Conservation (phyloP, 192 early-diverging fungal species). For the Rhizoclosmatium globosum region DNA sequence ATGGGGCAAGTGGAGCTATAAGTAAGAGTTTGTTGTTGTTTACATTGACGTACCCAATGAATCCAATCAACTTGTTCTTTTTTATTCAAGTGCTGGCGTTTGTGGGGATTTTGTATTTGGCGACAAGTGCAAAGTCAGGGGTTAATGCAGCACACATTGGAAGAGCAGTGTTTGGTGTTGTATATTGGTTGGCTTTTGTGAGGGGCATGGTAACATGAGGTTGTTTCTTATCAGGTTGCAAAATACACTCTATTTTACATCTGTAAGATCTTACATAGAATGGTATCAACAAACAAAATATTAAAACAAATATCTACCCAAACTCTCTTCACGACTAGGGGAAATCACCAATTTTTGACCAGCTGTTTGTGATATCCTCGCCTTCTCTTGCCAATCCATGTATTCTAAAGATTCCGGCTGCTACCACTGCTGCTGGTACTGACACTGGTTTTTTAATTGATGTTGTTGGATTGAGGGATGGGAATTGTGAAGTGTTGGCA, state of each 20-base stretch:
- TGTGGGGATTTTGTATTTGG: conserved; percentile 43
- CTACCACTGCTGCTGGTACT: too few relatives aligned
- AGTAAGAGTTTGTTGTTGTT: conserved; percentile 39
- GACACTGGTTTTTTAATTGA: too few relatives aligned
- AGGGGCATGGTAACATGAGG: not conserved
- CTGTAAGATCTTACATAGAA: not conserved
- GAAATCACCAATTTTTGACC: too few relatives aligned
- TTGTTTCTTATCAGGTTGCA: not conserved
- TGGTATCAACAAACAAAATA: not conserved
- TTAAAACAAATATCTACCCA: too few relatives aligned
- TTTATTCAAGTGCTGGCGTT: conserved; percentile 46
- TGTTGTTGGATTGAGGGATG: too few relatives aligned
- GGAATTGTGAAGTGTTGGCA: too few relatives aligned
- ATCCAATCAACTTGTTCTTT: conserved; percentile 43
- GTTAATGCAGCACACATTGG: conserved; percentile 49
- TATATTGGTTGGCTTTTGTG: conserved; percentile 45
- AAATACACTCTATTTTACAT: too few relatives aligned
- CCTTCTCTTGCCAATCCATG: too few relatives aligned
- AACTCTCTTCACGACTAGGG: too few relatives aligned
- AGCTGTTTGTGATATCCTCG: too few relatives aligned
- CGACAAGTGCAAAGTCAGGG: conserved; percentile 35
- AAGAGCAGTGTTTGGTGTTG: conserved; percentile 42
- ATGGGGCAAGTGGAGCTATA: conserved; percentile 47
- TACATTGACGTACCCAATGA: conserved; percentile 42
- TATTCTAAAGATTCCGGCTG: too few relatives aligned